Evolutionary conservation across 202 grass and related monocot species (phyloP).

Genomic region (Bolboschoenoplectus hybrid): DNA sequence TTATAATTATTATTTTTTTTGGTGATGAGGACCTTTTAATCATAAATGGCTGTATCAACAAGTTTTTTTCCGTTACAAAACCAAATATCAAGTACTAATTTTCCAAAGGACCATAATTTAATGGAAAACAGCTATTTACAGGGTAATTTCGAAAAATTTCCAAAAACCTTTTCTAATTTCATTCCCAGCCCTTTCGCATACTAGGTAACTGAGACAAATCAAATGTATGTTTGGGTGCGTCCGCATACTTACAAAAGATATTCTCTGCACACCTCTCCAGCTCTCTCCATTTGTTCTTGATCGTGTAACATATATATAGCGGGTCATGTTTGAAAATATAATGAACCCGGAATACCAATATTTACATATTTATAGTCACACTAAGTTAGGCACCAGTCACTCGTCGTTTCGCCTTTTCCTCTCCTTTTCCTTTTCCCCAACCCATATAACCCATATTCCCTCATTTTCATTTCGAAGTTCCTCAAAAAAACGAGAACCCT

Average conservation of each 20-base stretch:
- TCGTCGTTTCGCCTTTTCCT: constrained; percentile 12
- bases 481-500: not conserved
- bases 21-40: not conserved
- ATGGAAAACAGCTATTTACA: constrained; percentile 9
- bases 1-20: not conserved
- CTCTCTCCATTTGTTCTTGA: not conserved
- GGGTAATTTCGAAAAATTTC: not conserved
- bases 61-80: not conserved
- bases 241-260: constrained; percentile 29
- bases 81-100: not conserved
- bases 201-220: not conserved
- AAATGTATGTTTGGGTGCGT: not conserved
- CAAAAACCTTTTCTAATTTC: not conserved
- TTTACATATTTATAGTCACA: not conserved
- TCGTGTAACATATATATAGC: not conserved
- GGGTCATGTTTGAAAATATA: not conserved
- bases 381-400: not conserved
- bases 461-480: constrained; percentile 9
- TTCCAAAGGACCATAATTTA: not conserved
- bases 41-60: not conserved
- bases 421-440: constrained; percentile 9
- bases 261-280: not conserved
- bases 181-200: not conserved
- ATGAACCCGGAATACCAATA: not conserved
- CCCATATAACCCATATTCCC: not conserved